These are phyloP conservation scores for Linaria vulgaris DNA, from an alignment of 257 asterid species.

Conservation along the genomic window DNA sequence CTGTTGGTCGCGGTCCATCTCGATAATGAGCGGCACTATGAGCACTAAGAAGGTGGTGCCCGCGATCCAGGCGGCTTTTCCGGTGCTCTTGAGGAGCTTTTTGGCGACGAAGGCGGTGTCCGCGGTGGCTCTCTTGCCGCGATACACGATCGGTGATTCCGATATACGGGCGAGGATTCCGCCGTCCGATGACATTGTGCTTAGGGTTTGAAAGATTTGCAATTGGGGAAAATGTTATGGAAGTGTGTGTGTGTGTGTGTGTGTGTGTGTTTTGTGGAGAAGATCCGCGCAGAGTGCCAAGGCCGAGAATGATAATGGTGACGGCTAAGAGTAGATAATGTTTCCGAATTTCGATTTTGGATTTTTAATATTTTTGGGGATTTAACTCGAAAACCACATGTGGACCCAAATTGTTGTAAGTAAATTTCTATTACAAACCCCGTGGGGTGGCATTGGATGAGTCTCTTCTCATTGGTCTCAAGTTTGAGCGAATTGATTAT, in stretches of 20 bases:
- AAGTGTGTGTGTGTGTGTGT: neutral
- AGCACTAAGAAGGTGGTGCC: conserved; percentile 81
- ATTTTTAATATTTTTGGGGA: no score
- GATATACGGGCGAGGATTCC: conserved; percentile 49
- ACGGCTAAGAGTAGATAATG: no score
- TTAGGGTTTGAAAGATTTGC: conserved; percentile 23
- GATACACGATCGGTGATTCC: conserved; percentile 60
- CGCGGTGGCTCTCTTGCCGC: conserved; percentile 64
- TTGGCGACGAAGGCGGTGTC: conserved; percentile 62
- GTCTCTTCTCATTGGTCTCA: no score
- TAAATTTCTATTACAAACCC: no score
- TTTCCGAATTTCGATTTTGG: no score
- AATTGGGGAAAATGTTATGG: neutral
- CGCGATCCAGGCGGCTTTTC: conserved; percentile 86
- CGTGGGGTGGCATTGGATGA: no score
- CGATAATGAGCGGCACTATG: conserved; percentile 73
- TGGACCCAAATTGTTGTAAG: no score
- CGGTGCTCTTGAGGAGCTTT: conserved; percentile 73
- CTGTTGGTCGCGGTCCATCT: conserved; percentile 86
- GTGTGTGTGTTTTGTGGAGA: no score
- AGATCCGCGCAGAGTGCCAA: no score
- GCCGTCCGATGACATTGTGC: conserved; percentile 35
- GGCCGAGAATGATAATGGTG: no score
- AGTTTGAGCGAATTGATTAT: no score
- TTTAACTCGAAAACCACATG: no score